phyloP scores from a whole-genome alignment of 2,329 filamentous ascomycete species.

The Emergomyces africanus region DNA sequence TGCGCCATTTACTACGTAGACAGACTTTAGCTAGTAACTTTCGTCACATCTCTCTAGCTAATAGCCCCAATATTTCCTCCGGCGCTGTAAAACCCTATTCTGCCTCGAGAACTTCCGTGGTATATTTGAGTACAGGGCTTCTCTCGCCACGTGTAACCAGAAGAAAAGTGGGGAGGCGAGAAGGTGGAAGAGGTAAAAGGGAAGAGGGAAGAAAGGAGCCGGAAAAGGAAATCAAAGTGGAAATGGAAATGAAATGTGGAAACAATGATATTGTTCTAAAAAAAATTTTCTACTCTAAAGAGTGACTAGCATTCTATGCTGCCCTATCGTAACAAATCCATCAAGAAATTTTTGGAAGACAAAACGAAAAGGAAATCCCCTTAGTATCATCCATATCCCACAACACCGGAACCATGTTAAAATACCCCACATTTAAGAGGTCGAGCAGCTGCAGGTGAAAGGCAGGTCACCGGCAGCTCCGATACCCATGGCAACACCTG shows the following conservation, averaged over 20 bases:
- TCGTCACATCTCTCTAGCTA: background rate
- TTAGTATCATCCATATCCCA: background rate
- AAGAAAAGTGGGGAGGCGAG: background rate
- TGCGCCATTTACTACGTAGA: too few species aligned
- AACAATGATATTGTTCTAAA: background rate
- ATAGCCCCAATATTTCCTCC: background rate
- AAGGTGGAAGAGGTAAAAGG: background rate
- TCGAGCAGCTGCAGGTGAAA: background rate
- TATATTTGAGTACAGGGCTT: background rate
- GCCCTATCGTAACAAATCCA: background rate
- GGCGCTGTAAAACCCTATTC: background rate
- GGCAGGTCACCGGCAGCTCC: background rate
- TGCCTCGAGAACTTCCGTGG: background rate
- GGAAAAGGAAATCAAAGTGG: background rate
- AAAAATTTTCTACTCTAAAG: background rate
- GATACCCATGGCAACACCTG: background rate
- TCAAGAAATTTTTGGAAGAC: background rate
- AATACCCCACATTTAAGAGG: background rate
- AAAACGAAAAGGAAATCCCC: background rate
- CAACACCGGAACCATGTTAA: background rate
- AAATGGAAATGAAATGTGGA: background rate
- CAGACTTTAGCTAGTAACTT: background rate
- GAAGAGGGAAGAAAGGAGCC: background rate
- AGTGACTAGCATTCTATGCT: background rate
- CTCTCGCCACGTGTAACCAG: background rate